Conservation (phyloP, 768 basidiomycete genomes). For the Amanita polypyramis region DNA sequence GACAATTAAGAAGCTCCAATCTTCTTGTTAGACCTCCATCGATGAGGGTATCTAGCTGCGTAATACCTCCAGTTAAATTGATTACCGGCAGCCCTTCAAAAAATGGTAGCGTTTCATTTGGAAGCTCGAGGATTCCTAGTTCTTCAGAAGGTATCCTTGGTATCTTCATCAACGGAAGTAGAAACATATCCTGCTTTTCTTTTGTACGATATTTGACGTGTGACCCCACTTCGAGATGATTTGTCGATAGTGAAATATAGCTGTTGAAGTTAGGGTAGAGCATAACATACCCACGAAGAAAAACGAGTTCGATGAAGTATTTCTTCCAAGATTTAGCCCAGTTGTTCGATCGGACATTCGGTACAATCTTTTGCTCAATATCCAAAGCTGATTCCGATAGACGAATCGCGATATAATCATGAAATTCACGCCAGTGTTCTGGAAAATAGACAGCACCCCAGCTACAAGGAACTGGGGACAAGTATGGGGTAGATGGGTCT, state of each 20-base stretch:
- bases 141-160: slow-evolving; percentile 13
- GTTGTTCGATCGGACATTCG: slow-evolving; percentile 65
- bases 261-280: slow-evolving; percentile 76
- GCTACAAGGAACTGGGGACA: slow-evolving; percentile 82
- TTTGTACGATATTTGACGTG: slow-evolving; percentile 56
- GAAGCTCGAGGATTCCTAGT: slow-evolving; percentile 44
- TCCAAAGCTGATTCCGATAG: slow-evolving; percentile 40
- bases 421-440: slow-evolving; percentile 81
- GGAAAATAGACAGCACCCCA: slow-evolving; percentile 93
- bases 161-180: slow-evolving; percentile 58
- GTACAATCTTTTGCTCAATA: slow-evolving; percentile 45
- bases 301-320: slow-evolving; percentile 80
- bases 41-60: slow-evolving; percentile 22
- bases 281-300: slow-evolving; percentile 78
- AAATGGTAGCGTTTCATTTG: slow-evolving; percentile 36
- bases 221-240: slow-evolving; percentile 77
- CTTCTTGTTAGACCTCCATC: slow-evolving; percentile 24
- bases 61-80: slow-evolving; percentile 50
- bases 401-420: slow-evolving; percentile 62
- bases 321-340: slow-evolving; percentile 86
- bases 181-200: slow-evolving; percentile 55
- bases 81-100: slow-evolving; percentile 54
- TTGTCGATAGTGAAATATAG: slow-evolving; percentile 76
- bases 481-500: slow-evolving; percentile 53
- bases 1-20: slow-evolving; percentile 24